Base-by-base conservation (phyloP, 2,329 filamentous ascomycete genomes). In the Lasiodiplodia gonubiensis region DNA sequence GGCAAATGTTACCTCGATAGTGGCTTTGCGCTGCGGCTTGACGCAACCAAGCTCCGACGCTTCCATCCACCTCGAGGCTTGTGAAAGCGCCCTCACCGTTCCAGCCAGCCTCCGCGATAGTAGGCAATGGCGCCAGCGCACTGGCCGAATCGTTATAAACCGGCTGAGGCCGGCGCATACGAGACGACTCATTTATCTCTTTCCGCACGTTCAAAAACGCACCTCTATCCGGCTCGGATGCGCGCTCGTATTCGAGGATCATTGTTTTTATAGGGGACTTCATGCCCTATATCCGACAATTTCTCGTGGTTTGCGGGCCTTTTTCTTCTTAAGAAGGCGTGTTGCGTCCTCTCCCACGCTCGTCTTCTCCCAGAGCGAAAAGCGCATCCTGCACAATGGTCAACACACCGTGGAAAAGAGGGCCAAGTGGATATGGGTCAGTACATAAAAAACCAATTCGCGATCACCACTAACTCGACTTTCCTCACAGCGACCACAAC, bases 351-450 rank as follows among this genome's bases (percentile, higher is more conserved):
- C 14, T 16, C 16, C 35, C 14, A 11, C 10, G 18, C 35, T 18
- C 5, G 4, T 42, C 25, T 55, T 27, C 21, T 25, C 33, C 2
- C 14, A 21, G 54, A 21, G 30, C 10, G 10, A 14, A 7, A 16
- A 18, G 3, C 30, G 21, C n/a, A 37, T 27, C 21, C 18, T 18
- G 6, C 57, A 49, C 25, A 42, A 61, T 61, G 57, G 57, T 61
- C 10, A 61, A 61, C 27, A 61, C 39, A 4, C 57, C 57, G 18
- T 61, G 57, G 57, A 49, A 49, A n/a, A 42, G 57, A 27, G 30
- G 23, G 27, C n/a, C 27, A 27, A 21, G 25, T 5, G 55, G 55
- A 5, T 60, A 46, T 30, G 55, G 55, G 55, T 30, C 21, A 48
- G 55, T 57, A 14, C 1, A 7, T n/a, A 3, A n/a, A n/a, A n/a